Evolutionary conservation across 768 basidiomycete species (phyloP).

Genomic region (Zangia roseola): DNA sequence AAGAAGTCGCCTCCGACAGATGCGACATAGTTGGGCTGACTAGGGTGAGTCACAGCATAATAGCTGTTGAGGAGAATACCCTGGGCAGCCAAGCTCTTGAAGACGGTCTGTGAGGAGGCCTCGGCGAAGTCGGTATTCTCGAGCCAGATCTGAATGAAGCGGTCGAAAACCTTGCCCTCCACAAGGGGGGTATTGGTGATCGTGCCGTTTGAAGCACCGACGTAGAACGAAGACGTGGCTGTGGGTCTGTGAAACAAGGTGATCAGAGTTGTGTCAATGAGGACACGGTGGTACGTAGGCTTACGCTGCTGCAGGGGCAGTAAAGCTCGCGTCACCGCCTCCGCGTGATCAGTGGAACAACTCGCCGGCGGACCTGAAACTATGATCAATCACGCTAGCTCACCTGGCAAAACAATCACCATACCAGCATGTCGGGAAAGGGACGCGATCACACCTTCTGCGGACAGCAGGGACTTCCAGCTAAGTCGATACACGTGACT

Average conservation of each 20-base stretch:
- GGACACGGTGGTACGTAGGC: not conserved
- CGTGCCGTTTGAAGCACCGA: slow-evolving; percentile 42
- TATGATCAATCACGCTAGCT: no score
- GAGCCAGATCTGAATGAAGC: slow-evolving; percentile 57
- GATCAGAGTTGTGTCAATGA: not conserved
- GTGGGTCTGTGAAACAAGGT: slow-evolving; percentile 21
- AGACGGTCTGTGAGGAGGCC: slow-evolving; percentile 27
- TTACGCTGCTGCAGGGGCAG: slow-evolving; percentile 30
- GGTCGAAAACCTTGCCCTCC: slow-evolving; percentile 43
- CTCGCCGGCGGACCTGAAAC: not conserved
- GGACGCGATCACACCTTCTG: no score
- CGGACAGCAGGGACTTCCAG: no score
- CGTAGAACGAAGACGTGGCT: slow-evolving; percentile 37
- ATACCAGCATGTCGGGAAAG: not conserved
- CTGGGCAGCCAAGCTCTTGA: slow-evolving; percentile 42
- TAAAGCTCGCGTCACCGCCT: slow-evolving; percentile 19
- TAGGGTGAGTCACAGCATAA: slow-evolving; percentile 55
- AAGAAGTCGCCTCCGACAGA: slow-evolving; percentile 54
- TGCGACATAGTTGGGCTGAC: slow-evolving; percentile 58
- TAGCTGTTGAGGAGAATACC: slow-evolving; percentile 49
- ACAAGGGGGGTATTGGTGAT: slow-evolving; percentile 39
- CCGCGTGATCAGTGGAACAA: not conserved
- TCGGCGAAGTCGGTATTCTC: slow-evolving; percentile 57
- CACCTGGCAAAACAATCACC: not conserved
- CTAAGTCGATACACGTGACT: no score